These are phyloP conservation scores for Apophysomyces elegans DNA, from an alignment of 371 early-diverging fungal genomes.

Conservation along the genomic window DNA sequence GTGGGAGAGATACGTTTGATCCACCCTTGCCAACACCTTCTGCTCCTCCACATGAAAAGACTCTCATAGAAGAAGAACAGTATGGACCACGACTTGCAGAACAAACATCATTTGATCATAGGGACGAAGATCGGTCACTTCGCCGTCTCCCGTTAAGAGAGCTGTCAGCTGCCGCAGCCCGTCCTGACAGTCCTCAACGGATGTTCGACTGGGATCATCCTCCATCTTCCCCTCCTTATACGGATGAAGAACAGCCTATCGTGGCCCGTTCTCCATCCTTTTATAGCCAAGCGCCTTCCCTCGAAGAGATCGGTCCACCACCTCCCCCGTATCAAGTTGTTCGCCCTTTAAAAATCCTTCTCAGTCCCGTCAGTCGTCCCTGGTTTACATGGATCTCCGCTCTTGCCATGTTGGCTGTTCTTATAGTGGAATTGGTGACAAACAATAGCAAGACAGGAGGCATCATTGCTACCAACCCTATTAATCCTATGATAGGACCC, in stretches of 20 bases:
- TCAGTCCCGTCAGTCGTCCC: slow-evolving; percentile 18
- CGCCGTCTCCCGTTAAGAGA: not conserved
- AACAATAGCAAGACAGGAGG: slow-evolving; percentile 39
- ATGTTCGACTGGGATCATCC: too few species aligned
- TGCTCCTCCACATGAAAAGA: slow-evolving; percentile 19
- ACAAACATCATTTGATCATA: not conserved
- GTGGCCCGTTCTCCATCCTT: too few species aligned
- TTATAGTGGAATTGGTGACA: slow-evolving; percentile 47
- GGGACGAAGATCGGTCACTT: not conserved
- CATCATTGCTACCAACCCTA: slow-evolving; percentile 38
- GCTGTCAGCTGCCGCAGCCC: not conserved
- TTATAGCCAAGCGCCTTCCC: not conserved
- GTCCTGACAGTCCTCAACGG: not conserved
- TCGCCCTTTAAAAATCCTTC: slow-evolving; percentile 1
- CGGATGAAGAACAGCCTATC: too few species aligned
- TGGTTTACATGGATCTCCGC: slow-evolving; percentile 52
- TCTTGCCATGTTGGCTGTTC: slow-evolving; percentile 43
- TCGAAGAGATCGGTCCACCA: not conserved
- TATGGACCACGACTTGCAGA: slow-evolving; percentile 17
- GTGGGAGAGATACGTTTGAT: slow-evolving; percentile 13
- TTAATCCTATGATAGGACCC: slow-evolving; percentile 62
- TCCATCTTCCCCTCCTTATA: too few species aligned
- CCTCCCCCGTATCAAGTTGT: not conserved
- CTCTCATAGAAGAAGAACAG: slow-evolving; percentile 14
- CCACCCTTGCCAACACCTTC: slow-evolving; percentile 10